These are phyloP conservation scores for Fragaria vesca DNA, from an alignment of 306 rosid species.

Conservation along the genomic window DNA sequence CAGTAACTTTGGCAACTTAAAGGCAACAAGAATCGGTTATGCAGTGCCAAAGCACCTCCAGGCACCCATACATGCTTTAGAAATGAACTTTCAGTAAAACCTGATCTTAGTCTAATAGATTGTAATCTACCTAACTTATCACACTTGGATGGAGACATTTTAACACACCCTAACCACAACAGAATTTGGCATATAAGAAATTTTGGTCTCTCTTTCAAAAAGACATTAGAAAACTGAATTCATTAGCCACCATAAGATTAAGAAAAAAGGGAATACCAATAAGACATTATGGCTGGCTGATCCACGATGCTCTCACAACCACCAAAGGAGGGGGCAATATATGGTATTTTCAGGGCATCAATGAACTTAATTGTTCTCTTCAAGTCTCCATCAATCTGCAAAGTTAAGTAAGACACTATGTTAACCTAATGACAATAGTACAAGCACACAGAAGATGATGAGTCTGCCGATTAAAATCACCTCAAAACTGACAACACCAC, in stretches of 20 bases:
- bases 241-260: neutral
- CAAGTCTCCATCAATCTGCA: slow-evolving; percentile 84
- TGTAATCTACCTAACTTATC: neutral
- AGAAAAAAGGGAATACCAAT: slow-evolving; percentile 49
- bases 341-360: slow-evolving; percentile 87
- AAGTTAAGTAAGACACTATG: slow-evolving; percentile 4
- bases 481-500: slow-evolving; percentile 97
- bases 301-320: slow-evolving; percentile 98
- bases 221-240: neutral
- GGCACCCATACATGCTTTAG: neutral
- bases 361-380: slow-evolving; percentile 60
- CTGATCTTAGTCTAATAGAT: neutral
- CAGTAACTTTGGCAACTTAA: neutral
- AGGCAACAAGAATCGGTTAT: neutral
- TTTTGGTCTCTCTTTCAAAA: neutral
- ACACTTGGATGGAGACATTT: neutral
- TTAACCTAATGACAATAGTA: slow-evolving; percentile 4
- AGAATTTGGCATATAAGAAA: neutral
- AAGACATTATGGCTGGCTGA: slow-evolving; percentile 95
- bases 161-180: neutral
- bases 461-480: slow-evolving; percentile 31
- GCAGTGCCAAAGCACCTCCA: neutral
- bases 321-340: slow-evolving; percentile 95
- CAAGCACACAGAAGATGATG: neutral
- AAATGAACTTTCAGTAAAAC: neutral